phyloP scores from a whole-genome alignment of 2,329 filamentous ascomycete genomes.

The Penicillium nordicum region DNA sequence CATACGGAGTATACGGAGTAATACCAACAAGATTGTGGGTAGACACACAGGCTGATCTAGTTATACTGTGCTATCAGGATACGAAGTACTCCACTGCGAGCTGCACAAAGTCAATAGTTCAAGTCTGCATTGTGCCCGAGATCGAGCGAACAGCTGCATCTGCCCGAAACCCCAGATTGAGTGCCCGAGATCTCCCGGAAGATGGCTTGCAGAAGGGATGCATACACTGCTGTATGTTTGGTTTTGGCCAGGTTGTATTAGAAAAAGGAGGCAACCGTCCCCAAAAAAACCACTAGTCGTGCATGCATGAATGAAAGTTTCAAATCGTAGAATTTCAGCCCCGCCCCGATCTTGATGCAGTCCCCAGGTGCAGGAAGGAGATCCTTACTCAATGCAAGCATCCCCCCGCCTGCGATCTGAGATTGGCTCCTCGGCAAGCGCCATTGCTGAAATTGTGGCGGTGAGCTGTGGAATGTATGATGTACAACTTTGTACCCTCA shows the following conservation, averaged over 20 bases:
- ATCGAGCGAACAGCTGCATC: neutral
- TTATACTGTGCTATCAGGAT: neutral
- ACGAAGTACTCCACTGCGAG: neutral
- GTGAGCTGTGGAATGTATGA: neutral
- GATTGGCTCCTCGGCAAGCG: slow-evolving; percentile 2
- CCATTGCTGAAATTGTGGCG: neutral
- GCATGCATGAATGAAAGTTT: slow-evolving; percentile 6
- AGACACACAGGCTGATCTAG: neutral
- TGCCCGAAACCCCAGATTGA: slow-evolving; percentile 1
- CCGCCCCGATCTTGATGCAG: neutral
- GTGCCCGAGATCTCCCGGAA: neutral
- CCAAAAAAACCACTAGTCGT: neutral
- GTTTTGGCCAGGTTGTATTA: neutral
- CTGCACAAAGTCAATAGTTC: neutral
- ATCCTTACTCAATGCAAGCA: slow-evolving; percentile 1
- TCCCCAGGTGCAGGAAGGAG: neutral
- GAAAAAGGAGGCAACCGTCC: neutral
- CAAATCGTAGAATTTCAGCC: neutral
- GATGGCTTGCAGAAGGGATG: slow-evolving; percentile 4
- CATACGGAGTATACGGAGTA: neutral
- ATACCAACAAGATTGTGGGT: neutral
- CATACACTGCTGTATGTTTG: neutral
- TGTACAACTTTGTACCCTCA: neutral
- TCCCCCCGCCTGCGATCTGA: neutral
- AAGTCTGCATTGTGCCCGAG: neutral